Evolutionary conservation across 208 protist genomes (phyloP).

Genomic region (Herpetomonas tarakana): DNA sequence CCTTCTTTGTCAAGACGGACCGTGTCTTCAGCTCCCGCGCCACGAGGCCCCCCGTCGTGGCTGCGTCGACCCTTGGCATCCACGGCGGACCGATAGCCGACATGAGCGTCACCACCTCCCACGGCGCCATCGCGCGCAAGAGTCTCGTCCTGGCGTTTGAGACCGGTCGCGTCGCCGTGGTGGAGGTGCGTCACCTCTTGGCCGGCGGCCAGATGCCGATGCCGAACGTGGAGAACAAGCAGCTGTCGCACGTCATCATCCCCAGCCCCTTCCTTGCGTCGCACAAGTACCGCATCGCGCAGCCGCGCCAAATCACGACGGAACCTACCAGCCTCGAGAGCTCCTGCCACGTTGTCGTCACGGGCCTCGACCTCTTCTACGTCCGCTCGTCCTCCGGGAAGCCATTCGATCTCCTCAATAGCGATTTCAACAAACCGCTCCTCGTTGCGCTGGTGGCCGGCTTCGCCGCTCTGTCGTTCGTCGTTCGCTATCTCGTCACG

Average conservation of each 20-base stretch:
- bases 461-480: slow-evolving; percentile 56
- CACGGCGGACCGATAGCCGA: slow-evolving; percentile 55
- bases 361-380: slow-evolving; percentile 90
- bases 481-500: slow-evolving; percentile 69
- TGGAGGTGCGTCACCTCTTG: slow-evolving; percentile 67
- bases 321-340: slow-evolving; percentile 81
- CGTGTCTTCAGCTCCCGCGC: slow-evolving; percentile 78
- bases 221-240: slow-evolving; percentile 23
- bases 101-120: slow-evolving; percentile 79
- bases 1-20: slow-evolving; percentile 63
- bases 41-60: slow-evolving; percentile 62
- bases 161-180: slow-evolving; percentile 64
- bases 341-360: slow-evolving; percentile 80
- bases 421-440: slow-evolving; percentile 88
- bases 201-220: slow-evolving; percentile 63
- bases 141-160: slow-evolving; percentile 76
- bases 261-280: slow-evolving; percentile 49
- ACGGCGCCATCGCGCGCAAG: slow-evolving; percentile 74
- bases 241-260: slow-evolving; percentile 68
- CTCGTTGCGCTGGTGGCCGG: slow-evolving; percentile 62
- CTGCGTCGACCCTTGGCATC: slow-evolving; percentile 58
- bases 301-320: slow-evolving; percentile 51
- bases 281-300: slow-evolving; percentile 69
- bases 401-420: slow-evolving; percentile 90
- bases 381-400: slow-evolving; percentile 83